Evolutionary conservation across 345 rosid genomes (phyloP).

Genomic region (Raphanus sativus): DNA sequence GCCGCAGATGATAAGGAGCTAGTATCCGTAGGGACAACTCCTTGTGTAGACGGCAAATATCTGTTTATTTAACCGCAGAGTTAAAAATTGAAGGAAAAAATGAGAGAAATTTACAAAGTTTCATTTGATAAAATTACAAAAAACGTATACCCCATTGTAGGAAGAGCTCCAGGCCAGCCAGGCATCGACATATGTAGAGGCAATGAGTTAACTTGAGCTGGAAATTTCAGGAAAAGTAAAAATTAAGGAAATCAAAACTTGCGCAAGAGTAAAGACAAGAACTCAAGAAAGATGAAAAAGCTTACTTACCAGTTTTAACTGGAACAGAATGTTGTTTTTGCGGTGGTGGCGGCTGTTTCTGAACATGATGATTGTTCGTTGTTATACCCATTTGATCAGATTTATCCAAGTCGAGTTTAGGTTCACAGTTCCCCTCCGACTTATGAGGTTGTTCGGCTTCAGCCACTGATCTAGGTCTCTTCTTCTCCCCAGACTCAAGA

Average conservation of each 20-base stretch:
- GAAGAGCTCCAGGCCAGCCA: slow-evolving; percentile 92
- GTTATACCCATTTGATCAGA: slow-evolving; percentile 48
- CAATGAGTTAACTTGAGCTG: slow-evolving; percentile 68
- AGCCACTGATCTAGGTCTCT: slow-evolving; percentile 36
- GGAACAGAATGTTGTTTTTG: slow-evolving; percentile 33
- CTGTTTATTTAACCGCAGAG: slow-evolving; percentile 41
- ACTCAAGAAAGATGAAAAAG: background rate
- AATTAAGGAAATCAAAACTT: background rate
- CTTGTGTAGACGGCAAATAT: slow-evolving; percentile 80
- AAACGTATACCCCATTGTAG: slow-evolving; percentile 81
- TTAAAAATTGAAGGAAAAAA: slow-evolving; percentile 22
- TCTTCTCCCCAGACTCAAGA: slow-evolving; percentile 51
- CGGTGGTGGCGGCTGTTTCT: slow-evolving; percentile 45
- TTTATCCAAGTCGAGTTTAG: slow-evolving; percentile 74
- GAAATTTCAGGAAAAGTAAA: background rate
- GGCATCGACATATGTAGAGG: slow-evolving; percentile 79
- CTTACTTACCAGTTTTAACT: slow-evolving; percentile 60
- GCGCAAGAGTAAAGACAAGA: background rate
- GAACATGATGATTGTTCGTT: slow-evolving; percentile 44
- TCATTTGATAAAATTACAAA: background rate
- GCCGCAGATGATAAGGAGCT: slow-evolving; percentile 63
- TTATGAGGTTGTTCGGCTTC: slow-evolving; percentile 56
- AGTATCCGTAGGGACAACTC: slow-evolving; percentile 83
- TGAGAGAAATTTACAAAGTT: background rate
- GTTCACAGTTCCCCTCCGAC: slow-evolving; percentile 61